Conservation (phyloP, 2,329 filamentous ascomycete species). For the Alternaria infectoria region DNA sequence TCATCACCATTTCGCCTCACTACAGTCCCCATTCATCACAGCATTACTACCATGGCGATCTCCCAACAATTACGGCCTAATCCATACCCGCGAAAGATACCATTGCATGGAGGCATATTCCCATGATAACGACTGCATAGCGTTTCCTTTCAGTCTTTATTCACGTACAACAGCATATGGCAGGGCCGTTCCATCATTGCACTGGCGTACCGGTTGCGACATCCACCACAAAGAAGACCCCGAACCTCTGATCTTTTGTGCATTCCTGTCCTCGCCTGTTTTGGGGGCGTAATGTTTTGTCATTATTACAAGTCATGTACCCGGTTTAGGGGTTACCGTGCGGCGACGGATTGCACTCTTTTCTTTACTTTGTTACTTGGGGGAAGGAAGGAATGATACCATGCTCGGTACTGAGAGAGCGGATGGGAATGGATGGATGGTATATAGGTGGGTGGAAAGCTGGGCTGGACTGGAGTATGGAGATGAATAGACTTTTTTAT, state of each 20-base stretch:
- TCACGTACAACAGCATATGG: slow-evolving; percentile 34
- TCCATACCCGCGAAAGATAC: slow-evolving; percentile 12
- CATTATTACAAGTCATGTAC: slow-evolving; percentile 1
- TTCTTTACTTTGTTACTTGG: slow-evolving; percentile 2
- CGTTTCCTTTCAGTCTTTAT: slow-evolving; percentile 32
- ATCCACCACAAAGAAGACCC: background rate
- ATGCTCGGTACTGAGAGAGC: background rate
- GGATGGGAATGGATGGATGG: background rate
- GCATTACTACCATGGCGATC: slow-evolving; percentile 5
- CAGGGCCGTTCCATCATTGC: slow-evolving; percentile 15
- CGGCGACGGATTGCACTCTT: slow-evolving; percentile 4
- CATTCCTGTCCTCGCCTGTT: slow-evolving; percentile 8
- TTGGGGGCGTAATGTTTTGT: slow-evolving; percentile 28
- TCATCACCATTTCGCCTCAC: background rate
- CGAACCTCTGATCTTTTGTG: slow-evolving; percentile 6
- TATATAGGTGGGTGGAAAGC: background rate
- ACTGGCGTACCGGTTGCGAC: slow-evolving; percentile 16
- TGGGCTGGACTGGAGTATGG: slow-evolving; percentile 1
- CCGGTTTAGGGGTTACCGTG: background rate
- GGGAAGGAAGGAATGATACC: background rate
- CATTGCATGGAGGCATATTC: slow-evolving; percentile 28
- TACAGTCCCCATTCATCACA: background rate
- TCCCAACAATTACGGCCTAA: slow-evolving; percentile 14
- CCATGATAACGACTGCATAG: slow-evolving; percentile 48
- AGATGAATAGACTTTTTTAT: background rate